Conservation (phyloP, 345 rosid genomes). For the Arabis hirsuta region DNA sequence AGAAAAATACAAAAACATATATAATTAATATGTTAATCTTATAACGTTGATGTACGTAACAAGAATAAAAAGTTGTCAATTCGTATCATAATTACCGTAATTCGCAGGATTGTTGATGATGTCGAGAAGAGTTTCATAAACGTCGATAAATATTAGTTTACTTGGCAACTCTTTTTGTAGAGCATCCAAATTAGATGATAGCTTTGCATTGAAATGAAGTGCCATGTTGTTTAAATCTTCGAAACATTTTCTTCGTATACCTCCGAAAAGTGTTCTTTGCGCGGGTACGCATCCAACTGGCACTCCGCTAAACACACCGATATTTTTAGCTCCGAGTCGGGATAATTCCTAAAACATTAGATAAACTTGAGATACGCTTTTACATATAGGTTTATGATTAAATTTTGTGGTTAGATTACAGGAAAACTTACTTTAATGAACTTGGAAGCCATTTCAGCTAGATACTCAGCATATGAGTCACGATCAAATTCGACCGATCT, state of each 20-base stretch:
- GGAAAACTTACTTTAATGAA: slow-evolving; percentile 28
- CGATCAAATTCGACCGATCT: slow-evolving; percentile 6
- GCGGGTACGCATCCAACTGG: slow-evolving; percentile 38
- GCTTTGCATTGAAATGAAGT: slow-evolving; percentile 34
- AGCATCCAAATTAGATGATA: slow-evolving; percentile 33
- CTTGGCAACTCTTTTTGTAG: slow-evolving; percentile 15
- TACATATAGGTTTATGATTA: not conserved
- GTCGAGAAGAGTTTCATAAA: slow-evolving; percentile 34
- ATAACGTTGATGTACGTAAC: not conserved
- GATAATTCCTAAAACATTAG: slow-evolving; percentile 23
- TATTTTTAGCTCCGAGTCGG: slow-evolving; percentile 23
- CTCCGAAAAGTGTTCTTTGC: slow-evolving; percentile 40
- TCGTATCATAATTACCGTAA: slow-evolving; percentile 25
- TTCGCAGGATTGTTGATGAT: slow-evolving; percentile 23
- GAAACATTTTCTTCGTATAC: slow-evolving; percentile 29
- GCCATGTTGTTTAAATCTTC: slow-evolving; percentile 36
- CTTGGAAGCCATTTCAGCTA: slow-evolving; percentile 22
- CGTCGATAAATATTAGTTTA: slow-evolving; percentile 35
- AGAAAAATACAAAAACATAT: not conserved
- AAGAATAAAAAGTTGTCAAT: not conserved
- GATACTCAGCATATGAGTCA: slow-evolving; percentile 31
- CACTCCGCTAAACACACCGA: slow-evolving; percentile 37
- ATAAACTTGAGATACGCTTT: not conserved
- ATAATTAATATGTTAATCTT: not conserved
- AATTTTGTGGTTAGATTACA: not conserved